Conservation (phyloP, 768 basidiomycete genomes). For the Trametes cingulata region DNA sequence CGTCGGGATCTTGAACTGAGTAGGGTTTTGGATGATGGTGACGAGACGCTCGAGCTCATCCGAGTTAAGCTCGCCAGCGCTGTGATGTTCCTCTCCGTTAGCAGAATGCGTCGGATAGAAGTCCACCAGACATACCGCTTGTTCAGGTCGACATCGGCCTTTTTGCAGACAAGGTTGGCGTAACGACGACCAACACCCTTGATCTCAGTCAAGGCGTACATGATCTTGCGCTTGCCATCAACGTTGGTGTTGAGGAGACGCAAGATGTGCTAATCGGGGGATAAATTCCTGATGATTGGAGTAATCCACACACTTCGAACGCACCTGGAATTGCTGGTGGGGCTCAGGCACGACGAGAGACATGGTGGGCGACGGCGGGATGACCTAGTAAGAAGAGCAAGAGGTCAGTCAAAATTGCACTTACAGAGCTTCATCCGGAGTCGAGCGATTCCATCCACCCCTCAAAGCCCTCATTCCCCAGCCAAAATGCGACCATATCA, state of each 20-base stretch:
- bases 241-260: slow-evolving; percentile 99
- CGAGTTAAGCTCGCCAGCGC: slow-evolving; percentile 98
- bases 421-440: slow-evolving; percentile 17
- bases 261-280: slow-evolving; percentile 80
- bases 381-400: neutral
- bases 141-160: slow-evolving; percentile 98
- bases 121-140: slow-evolving; percentile 73
- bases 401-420: slow-evolving; percentile 16
- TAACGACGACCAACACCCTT: slow-evolving; percentile 99
- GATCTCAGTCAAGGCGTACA: slow-evolving; percentile 99
- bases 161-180: slow-evolving; percentile 99
- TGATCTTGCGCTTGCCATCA: slow-evolving; percentile 98
- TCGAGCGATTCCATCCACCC: slow-evolving; percentile 15
- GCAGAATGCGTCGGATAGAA: neutral
- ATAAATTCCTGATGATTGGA: neutral
- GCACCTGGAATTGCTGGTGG: slow-evolving; percentile 93
- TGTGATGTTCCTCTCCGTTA: slow-evolving; percentile 34
- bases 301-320: slow-evolving; percentile 16
- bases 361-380: slow-evolving; percentile 50
- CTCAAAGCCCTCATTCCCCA: neutral
- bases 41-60: slow-evolving; percentile 99
- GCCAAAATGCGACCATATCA: neutral
- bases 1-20: slow-evolving; percentile 98
- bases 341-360: slow-evolving; percentile 96
- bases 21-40: slow-evolving; percentile 98